Evolutionary conservation across 768 basidiomycete species (phyloP).

Genomic region (Leccinum subtestaceum): DNA sequence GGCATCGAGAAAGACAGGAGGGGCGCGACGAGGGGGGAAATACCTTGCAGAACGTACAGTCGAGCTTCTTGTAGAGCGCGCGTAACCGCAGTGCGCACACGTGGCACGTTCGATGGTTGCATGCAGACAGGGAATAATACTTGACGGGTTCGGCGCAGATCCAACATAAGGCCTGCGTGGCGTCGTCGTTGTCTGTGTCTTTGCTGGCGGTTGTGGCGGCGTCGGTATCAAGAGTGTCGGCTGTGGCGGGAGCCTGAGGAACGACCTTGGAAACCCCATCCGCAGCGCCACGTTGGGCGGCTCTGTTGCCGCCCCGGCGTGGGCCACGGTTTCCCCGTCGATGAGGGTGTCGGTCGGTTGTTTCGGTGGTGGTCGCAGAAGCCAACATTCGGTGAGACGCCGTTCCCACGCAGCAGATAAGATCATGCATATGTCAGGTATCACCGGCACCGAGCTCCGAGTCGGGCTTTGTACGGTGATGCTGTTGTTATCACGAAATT

Average conservation of each 20-base stretch:
- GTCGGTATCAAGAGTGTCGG: background rate
- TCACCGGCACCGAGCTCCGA: no score
- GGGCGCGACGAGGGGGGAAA: no score
- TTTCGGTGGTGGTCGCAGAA: conserved; percentile 17
- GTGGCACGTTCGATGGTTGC: conserved; percentile 95
- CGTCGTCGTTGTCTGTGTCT: conserved; percentile 35
- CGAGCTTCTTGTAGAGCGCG: conserved; percentile 88
- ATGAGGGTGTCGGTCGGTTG: conserved; percentile 6
- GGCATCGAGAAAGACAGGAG: background rate
- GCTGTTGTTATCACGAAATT: no score
- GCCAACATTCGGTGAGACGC: conserved; percentile 4
- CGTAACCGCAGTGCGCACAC: conserved; percentile 86
- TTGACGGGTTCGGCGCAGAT: conserved; percentile 95
- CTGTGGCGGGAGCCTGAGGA: background rate
- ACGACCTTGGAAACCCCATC: background rate
- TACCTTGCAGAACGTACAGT: conserved; percentile 93
- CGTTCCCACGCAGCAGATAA: background rate
- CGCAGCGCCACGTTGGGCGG: background rate
- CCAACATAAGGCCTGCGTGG: conserved; percentile 56
- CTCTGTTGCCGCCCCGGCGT: conserved; percentile 18
- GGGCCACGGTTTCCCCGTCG: conserved; percentile 22
- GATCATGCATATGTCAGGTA: no score
- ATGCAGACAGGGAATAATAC: conserved; percentile 84
- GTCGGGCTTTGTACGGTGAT: no score
- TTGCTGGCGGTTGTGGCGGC: background rate